Evolutionary conservation across 2,329 filamentous ascomycete species (phyloP), one percentile per base, ranked within the genome.

Genomic region (Rachicladosporium sp.): DNA sequence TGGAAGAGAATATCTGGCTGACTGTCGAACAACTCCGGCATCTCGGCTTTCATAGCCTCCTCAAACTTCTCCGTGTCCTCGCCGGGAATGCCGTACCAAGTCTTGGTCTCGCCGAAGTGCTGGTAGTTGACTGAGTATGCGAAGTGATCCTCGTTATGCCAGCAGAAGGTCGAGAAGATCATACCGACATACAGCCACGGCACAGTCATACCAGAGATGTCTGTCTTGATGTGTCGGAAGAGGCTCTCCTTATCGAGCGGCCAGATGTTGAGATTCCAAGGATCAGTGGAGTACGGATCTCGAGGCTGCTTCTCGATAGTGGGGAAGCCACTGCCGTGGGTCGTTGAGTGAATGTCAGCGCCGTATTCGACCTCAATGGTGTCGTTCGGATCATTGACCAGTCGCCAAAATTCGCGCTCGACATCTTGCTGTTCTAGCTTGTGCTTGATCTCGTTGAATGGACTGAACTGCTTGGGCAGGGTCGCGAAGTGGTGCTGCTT

Each of bases 141-240:
- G 57, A 94, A 95, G 56, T 98, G 91, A 54, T 98, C 91, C 56
- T 98, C 91, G 47, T 94, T 95, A 59, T 98, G 91, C 91, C 91
- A 98, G 62, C 91, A 98, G 56, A 98, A 98, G 0, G 91, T 96
- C 0, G 91, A 98, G 59, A 98, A 98, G 31, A 93, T 93, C 91
- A 98, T 98, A 45, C 91, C 91, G 3, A 98, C 91, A 56, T 98
- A 98, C 3, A 98, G 78, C 91, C 91, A 98, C 1, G 91, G 91
- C 6, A 98, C 89, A 0, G 91, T 98, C 91, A 98, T 98, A 30
- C 91, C 91, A 2, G 91, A 96, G 38, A 98, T 93, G 56, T 98
- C 91, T 0, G 89, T 86, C 60, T 96, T 96, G 68, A 98, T 96
- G 52, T 98, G 85, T 36, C 89, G 77, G 67, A 98, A 98, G 1